Evolutionary conservation across 352 stramenopile genomes (phyloP), one percentile per base, ranked within the genome.

Genomic region (Globisporangium alternatum): DNA sequence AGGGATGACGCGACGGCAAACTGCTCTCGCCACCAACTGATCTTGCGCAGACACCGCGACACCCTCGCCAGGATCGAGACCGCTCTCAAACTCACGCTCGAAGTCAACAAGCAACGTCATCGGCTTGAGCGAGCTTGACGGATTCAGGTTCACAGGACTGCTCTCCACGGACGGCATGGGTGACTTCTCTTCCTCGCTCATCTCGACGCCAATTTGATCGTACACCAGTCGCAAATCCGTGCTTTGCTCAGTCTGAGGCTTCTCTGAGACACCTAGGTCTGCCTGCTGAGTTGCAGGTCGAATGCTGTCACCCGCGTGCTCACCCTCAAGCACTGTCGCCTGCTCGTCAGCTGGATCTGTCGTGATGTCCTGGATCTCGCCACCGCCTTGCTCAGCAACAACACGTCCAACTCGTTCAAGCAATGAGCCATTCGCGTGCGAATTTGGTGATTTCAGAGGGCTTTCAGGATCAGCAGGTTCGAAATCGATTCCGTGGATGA

Each of bases 301-400:
- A 47, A n/a, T 53, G 2, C 66, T 73, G 5, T 72, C 66, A n/a
- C 44, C 44, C 39, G 10, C 51, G 17, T 69, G 64, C 1, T 60
- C 56, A 19, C 60, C 53, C 67, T 73, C 8, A 41, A 72, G 9
- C 15, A 28, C 35, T n/a, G 66, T 70, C 2, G 52, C 10, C 21
- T 55, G 35, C 7, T 70, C 52, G 17, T 77, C 70, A 13, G 56
- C 44, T 33, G 37, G 17, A 54, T 93, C 84, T 0, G 69, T 78
- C 8, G 85, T 93, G 62, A 93, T 93, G 41, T 93, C 85, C 60
- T 72, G 76, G 60, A 93, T 93, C 59, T 93, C 85, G 21, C 85
- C 85, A 13, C 83, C 83, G 39, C 82, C 68, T 60, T 95, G 80
- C 47, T 87, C 75, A 0, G 87, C 87, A 2, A 95, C 76, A 1